These are phyloP conservation scores for Paratinospora sagittata DNA, from an alignment of 164 flowering plant species.

Conservation along the genomic window DNA sequence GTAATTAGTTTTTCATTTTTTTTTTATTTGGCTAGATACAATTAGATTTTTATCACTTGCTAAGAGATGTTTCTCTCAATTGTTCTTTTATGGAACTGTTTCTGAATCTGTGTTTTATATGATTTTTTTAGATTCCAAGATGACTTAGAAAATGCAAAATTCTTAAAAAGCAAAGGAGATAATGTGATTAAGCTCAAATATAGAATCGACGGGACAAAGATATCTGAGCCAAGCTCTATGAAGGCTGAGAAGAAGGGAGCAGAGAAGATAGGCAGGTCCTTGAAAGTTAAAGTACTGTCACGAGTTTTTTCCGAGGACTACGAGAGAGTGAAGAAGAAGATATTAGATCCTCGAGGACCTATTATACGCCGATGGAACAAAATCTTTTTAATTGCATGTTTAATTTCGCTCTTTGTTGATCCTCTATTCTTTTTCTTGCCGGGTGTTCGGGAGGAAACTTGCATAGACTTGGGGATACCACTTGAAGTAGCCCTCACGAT, in stretches of 20 bases:
- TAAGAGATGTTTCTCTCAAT: neutral
- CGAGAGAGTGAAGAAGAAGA: constrained; percentile 52
- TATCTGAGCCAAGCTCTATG: constrained; percentile 27
- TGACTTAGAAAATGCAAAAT: constrained; percentile 37
- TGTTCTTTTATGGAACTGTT: neutral
- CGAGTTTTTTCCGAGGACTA: constrained; percentile 92
- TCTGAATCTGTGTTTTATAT: neutral
- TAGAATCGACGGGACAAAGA: constrained; percentile 42
- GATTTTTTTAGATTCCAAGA: constrained; percentile 52
- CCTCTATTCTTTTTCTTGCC: constrained; percentile 86
- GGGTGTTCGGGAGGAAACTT: constrained; percentile 30
- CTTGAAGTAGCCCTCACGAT: constrained; percentile 56
- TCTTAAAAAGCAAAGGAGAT: constrained; percentile 27
- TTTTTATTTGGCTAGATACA: neutral
- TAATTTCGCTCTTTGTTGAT: constrained; percentile 81
- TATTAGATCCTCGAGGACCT: constrained; percentile 78
- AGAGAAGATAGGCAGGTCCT: constrained; percentile 30
- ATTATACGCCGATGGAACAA: constrained; percentile 69
- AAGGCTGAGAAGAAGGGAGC: constrained; percentile 19
- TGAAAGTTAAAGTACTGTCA: constrained; percentile 67
- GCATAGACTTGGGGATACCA: constrained; percentile 47
- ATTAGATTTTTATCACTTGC: neutral
- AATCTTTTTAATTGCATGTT: constrained; percentile 64
- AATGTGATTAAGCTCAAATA: constrained; percentile 32
- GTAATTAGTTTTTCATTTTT: neutral